Base-by-base conservation (phyloP, 1,139 yeast genomes). In the Taiozyma sp. region DNA sequence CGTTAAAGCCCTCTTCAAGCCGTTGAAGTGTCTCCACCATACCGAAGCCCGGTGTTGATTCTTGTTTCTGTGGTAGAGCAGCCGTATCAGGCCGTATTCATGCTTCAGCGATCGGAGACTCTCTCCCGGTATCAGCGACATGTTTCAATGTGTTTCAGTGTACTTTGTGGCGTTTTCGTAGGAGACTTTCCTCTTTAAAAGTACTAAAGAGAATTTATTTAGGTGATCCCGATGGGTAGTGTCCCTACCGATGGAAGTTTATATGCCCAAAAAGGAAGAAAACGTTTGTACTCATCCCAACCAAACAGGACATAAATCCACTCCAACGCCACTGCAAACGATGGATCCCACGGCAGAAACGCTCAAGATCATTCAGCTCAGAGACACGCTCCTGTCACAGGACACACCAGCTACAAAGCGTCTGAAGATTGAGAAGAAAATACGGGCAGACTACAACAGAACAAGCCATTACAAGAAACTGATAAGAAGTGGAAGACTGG, bases 21-120 rank as follows among this genome's bases (percentile, higher is more conserved):
- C 76, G 54, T 82, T 75, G 48, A 90, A 70, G 54, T 80, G 76
- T 52, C 72, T 77, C 92, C 96, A 90, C 97, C 97, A 90, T 24
- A 64, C 65, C 43, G 87, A 79, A 16, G 76, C 78, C n/a, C 83
- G 71, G 61, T 89, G 96, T 66, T 90, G 97, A 64, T 88, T 88
- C 55, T 75, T 74, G 65, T 84, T 86, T 55, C 96, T 71, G 59
- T 85, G 89, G 62, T 85, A 82, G 4, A 88, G 58, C 45, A 89
- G 66, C 57, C 81, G 85, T 9, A 87, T 64, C 4, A 87, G 63
- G 36, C 78, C 75, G 48, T 71, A 79, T 66, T 90, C 96, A 48
- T 68, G 76, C 36, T 62, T 59, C 3, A 76, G 59, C 10, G 49
- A 44, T 8, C 44, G 22, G 4, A 57, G 22, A 12, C 42, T 44